Base-by-base conservation (phyloP, 495 filamentous ascomycete genomes). In the Darksidea phi region DNA sequence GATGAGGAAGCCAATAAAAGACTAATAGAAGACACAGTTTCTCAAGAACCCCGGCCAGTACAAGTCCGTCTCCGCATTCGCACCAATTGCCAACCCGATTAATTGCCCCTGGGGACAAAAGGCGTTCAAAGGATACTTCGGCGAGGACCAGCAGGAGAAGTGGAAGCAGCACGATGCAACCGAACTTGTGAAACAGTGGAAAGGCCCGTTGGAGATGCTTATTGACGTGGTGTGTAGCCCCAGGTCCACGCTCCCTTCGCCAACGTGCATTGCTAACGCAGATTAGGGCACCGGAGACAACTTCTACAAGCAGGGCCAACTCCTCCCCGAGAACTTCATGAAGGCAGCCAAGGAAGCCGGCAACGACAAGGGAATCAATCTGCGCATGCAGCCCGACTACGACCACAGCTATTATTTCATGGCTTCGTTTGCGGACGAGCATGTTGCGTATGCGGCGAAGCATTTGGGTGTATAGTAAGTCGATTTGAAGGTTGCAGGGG, bases 381-480 rank as follows among this genome's bases (percentile, higher is more conserved):
- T 97, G 61, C 79, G 94, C 68, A 94, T 92, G 78, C 93, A 96
- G 76, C 77, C 84, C 70, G 91, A 84, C 51, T 98, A 98, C 71
- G 95, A 98, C 74, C 94, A 97, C 73, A 95, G 90, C 54, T 98
- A 98, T 73, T 97, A 82, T 74, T 95, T 94, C 68, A 93, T 98
- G 77, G 84, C 93, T 26, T 83, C 79, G 11, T 98, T 98, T 75
- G 80, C 88, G 48, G 86, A 87, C 66, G 92, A 97, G 64, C 94
- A 98, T 79, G 80, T 98, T 51, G 84, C 87, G 54, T 90, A 94
- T 73, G 90, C 91, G 55, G 92, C 94, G 38, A 94, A 90, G 80
- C 84, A 91, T 75, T 34, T 69, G 34, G 49, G 59, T 4, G 66
- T 60, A 32, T 65, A 69, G 57, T 63, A 64, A 50, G 59, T 59